A percentile compares a stretch with the other conserved stretches of the same genome.
These are phyloP conservation scores for Xerocomus nothofagi DNA, from an alignment of 1,284 basidiomycete genomes.

Conservation along the genomic window DNA sequence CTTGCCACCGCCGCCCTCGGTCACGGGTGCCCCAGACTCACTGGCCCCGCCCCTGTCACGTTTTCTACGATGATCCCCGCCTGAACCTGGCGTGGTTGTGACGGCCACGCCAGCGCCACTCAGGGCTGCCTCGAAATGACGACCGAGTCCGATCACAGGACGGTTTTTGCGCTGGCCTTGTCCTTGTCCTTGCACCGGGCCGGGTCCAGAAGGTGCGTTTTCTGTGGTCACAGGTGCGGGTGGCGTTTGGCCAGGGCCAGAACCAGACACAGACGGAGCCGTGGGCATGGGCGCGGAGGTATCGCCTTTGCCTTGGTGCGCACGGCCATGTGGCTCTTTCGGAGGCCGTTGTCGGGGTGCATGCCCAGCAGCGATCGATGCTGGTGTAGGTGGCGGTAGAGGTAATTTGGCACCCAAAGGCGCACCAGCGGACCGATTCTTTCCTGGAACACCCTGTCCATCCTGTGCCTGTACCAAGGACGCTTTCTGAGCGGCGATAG, in stretches of 20 bases:
- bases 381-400: conserved; percentile 2
- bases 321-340: conserved; percentile 18
- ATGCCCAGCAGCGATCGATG: conserved; percentile 2
- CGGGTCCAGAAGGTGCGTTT: not conserved
- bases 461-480: conserved; percentile 12
- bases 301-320: conserved; percentile 9
- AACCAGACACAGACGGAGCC: not conserved
- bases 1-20: conserved; percentile 14
- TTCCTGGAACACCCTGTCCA: conserved; percentile 15
- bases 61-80: conserved; percentile 37
- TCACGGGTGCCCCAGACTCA: not conserved
- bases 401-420: conserved; percentile 20
- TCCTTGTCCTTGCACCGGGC: conserved; percentile 30
- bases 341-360: conserved; percentile 15
- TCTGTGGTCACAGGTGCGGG: conserved; percentile 11
- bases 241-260: not conserved
- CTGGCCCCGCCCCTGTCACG: conserved; percentile 28
- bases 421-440: conserved; percentile 6
- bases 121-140: conserved; percentile 66
- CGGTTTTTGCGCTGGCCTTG: conserved; percentile 43
- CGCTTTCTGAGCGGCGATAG: conserved; percentile 14
- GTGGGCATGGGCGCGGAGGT: not conserved
- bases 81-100: conserved; percentile 14
- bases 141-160: conserved; percentile 56
- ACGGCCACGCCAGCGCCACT: conserved; percentile 50